Evolutionary conservation across 768 basidiomycete genomes (phyloP).

Genomic region (Ramaria sp.): DNA sequence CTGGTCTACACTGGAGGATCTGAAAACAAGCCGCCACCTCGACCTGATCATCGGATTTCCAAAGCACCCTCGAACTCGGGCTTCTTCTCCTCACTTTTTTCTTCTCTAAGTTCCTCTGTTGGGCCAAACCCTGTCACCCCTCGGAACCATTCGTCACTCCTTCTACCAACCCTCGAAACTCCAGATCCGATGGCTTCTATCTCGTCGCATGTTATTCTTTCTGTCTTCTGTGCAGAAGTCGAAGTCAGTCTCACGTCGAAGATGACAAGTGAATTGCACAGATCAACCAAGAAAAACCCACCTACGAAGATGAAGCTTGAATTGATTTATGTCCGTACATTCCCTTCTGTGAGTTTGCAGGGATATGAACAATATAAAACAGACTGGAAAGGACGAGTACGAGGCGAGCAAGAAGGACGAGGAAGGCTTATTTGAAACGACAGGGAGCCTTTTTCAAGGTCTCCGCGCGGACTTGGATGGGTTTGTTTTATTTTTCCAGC

Average conservation of each 20-base stretch:
- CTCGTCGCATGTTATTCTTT: slow-evolving; percentile 46
- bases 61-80: slow-evolving; percentile 19
- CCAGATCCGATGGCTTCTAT: slow-evolving; percentile 25
- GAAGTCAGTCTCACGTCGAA: slow-evolving; percentile 56
- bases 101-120: slow-evolving; percentile 20
- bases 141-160: slow-evolving; percentile 23
- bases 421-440: slow-evolving; percentile 40
- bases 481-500: slow-evolving; percentile 25
- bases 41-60: slow-evolving; percentile 4
- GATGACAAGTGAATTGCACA: slow-evolving; percentile 58
- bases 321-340: slow-evolving; percentile 64
- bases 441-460: slow-evolving; percentile 79
- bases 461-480: slow-evolving; percentile 80
- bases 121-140: slow-evolving; percentile 21
- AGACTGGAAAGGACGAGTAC: slow-evolving; percentile 79
- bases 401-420: slow-evolving; percentile 66
- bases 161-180: slow-evolving; percentile 20
- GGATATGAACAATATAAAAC: slow-evolving; percentile 1
- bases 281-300: slow-evolving; percentile 93
- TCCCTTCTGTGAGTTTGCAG: background rate
- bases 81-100: slow-evolving; percentile 31
- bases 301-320: slow-evolving; percentile 66
- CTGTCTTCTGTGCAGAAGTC: slow-evolving; percentile 57
- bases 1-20: slow-evolving; percentile 63
- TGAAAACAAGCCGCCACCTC: slow-evolving; percentile 35